A percentile compares a stretch with the other conserved stretches of the same genome.
Conservation (phyloP, 305 asterid genomes). For the Coffea humblotiana region DNA sequence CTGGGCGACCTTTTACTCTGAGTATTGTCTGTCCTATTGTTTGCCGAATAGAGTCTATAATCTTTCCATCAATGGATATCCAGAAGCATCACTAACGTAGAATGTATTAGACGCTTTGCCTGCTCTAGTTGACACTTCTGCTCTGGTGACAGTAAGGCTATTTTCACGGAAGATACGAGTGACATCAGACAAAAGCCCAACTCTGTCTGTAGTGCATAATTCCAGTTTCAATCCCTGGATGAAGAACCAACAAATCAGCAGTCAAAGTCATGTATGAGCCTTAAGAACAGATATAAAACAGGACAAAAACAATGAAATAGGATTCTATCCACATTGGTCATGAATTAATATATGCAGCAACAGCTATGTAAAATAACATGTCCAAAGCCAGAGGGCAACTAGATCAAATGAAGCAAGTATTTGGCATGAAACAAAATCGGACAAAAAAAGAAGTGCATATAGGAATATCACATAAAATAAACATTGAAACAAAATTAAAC, state of each 20-base stretch:
- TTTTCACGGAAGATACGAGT: slow-evolving; percentile 86
- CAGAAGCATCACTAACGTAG: slow-evolving; percentile 80
- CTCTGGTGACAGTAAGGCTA: slow-evolving; percentile 79
- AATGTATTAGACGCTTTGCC: slow-evolving; percentile 83
- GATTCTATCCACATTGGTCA: not conserved
- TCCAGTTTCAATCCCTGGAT: slow-evolving; percentile 85
- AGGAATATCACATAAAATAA: not conserved
- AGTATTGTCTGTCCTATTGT: slow-evolving; percentile 82
- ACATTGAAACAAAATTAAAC: not conserved
- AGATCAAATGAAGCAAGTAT: not conserved
- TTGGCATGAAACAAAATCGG: slow-evolving; percentile 1
- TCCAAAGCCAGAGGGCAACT: not conserved
- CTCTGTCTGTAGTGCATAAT: slow-evolving; percentile 73
- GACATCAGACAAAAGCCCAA: slow-evolving; percentile 82
- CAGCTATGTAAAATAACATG: not conserved
- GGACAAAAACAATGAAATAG: not conserved
- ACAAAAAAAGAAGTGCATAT: too few relatives aligned
- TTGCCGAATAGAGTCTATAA: slow-evolving; percentile 72
- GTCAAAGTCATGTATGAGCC: slow-evolving; percentile 10
- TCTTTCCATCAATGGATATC: slow-evolving; percentile 78
- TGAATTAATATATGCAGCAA: not conserved
- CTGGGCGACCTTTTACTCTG: slow-evolving; percentile 69
- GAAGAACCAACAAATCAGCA: not conserved
- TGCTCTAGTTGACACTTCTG: slow-evolving; percentile 79
- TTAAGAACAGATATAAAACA: slow-evolving; percentile 9